Percentiles rank a stretch among this genome's conserved stretches.
phyloP scores from a whole-genome alignment of 2,329 filamentous ascomycete species.

The Monosporascus sp. region DNA sequence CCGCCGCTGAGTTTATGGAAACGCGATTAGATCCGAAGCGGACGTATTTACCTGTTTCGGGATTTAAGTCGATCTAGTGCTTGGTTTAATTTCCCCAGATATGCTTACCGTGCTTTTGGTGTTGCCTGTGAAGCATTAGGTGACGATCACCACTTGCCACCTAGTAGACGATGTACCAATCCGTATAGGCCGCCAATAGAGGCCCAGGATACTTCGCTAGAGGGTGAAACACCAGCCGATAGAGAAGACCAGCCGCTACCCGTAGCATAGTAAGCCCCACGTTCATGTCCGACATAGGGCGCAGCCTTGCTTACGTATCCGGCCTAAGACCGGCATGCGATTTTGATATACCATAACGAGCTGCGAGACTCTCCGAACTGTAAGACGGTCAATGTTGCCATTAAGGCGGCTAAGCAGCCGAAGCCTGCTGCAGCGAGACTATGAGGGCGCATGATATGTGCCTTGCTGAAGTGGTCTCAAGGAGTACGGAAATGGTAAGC shows the following conservation, averaged over 20 bases:
- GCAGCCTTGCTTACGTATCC: no score
- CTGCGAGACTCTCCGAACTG: no score
- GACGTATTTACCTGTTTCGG: not conserved
- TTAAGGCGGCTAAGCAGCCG: no score
- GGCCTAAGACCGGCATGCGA: no score
- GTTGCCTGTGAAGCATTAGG: not conserved
- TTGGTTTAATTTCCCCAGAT: not conserved
- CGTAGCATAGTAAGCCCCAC: no score
- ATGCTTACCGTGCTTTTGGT: not conserved
- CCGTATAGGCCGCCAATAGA: not conserved
- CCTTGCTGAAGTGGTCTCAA: no score
- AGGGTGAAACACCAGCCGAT: not conserved
- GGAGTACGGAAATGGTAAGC: no score
- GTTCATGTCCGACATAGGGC: no score
- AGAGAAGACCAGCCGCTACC: not conserved
- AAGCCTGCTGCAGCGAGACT: no score
- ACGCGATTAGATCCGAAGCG: not conserved
- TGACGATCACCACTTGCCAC: not conserved
- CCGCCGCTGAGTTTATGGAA: not conserved
- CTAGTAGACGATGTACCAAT: not conserved
- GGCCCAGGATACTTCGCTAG: not conserved
- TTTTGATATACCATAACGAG: no score
- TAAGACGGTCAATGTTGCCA: no score
- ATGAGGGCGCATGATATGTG: no score
- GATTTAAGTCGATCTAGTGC: not conserved